phyloP scores from a whole-genome alignment of 371 early-diverging fungal species.

The Rhizopus stolonifer region DNA sequence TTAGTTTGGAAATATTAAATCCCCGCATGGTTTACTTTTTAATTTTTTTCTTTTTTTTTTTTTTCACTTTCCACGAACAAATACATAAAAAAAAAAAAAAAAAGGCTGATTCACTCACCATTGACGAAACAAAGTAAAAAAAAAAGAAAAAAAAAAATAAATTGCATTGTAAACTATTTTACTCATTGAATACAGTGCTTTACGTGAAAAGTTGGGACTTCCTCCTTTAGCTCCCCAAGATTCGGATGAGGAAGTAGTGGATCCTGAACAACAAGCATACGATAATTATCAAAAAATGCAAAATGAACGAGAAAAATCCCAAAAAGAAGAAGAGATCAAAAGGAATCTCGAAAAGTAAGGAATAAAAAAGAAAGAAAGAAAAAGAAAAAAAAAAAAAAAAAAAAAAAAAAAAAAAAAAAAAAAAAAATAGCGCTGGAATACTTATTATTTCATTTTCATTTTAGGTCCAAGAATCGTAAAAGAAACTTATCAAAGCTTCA shows the following conservation, averaged over 20 bases:
- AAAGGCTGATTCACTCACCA: conserved; percentile 50
- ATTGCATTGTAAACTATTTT: too few species aligned
- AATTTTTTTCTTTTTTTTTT: not conserved
- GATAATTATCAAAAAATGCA: conserved; percentile 63
- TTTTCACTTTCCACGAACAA: too few species aligned
- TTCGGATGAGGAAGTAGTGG: conserved; percentile 32
- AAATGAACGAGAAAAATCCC: conserved; percentile 49
- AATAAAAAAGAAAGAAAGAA: too few species aligned
- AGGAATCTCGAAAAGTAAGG: conserved; percentile 59
- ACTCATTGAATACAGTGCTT: conserved; percentile 39
- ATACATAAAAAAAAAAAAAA: not conserved
- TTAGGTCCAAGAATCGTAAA: conserved; percentile 59
- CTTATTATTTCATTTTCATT: conserved; percentile 1
- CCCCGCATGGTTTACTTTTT: too few species aligned
- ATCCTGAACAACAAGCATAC: conserved; percentile 55
- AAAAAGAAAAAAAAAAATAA: not conserved
- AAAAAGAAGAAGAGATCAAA: conserved; percentile 49
- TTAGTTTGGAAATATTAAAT: too few species aligned
- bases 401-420: not conserved
- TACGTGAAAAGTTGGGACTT: conserved; percentile 72
- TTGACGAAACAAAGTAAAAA: conserved; percentile 67
- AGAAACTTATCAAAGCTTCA: conserved; percentile 58
- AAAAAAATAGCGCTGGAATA: not conserved
- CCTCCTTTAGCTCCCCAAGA: conserved; percentile 59
- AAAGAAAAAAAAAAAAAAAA: too few species aligned